Base-by-base conservation (phyloP, 352 stramenopile genomes). In the Phytophthora cryptogea region DNA sequence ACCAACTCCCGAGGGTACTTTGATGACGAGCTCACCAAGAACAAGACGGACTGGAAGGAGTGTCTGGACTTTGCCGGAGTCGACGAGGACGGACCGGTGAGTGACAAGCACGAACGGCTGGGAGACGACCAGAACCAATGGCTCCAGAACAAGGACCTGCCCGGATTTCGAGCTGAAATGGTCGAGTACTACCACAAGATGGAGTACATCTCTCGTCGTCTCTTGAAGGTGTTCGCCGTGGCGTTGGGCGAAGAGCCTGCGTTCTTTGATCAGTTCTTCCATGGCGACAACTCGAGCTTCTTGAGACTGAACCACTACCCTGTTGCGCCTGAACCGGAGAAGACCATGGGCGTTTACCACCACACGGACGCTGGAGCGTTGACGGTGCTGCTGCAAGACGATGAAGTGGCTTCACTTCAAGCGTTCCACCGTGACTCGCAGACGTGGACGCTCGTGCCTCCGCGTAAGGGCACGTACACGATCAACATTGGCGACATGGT, bases 11-110 rank as follows among this genome's bases (percentile, higher is more conserved):
- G 90, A 51, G 94, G 95, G 13, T 98, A 90, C 67, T 97, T 97
- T 72, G 89, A 98, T 59, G 83, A 96, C 61, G 95, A 98, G 63
- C 72, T 98, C 30, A 98, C 94, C 36, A 98, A 98, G 76, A 89
- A 96, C 67, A 92, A 86, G 51, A 76, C 69, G 23, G 94, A 98
- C 72, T 97, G 88, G 89, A 98, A 98, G 46, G 83, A 97, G 62
- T 74, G 65, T 9, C 74, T 97, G 11, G 92, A 97, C 77, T 79
- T 80, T 43, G 64, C 67, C 13, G 75, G 75, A 1, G 67, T 17
- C 1, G 61, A 79, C 10, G 74, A 86, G 14, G 74, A 86, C 28
- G 67, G 58, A 2, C 42, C 68, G 1, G 67, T 83, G 5, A 16
- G 16, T 8, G 59, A 88, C 16, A 61, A 79, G 37, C 53, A 72